phyloP scores from a whole-genome alignment of 208 protist genomes.

The Trypanosoma conorhini region DNA sequence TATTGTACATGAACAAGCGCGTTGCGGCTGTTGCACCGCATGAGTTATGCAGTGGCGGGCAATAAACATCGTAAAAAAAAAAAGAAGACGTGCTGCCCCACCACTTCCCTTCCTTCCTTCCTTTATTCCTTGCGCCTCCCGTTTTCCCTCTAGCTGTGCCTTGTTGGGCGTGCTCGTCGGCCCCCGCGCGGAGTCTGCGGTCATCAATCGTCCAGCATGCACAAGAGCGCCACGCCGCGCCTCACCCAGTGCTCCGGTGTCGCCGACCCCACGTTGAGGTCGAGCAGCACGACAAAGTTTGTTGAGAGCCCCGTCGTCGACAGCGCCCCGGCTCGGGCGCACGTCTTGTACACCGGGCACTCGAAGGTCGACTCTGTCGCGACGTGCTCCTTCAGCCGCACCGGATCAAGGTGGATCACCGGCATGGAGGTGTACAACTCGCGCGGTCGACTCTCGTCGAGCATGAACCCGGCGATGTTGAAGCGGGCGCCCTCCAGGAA shows the following conservation, averaged over 20 bases:
- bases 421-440: conserved; percentile 88
- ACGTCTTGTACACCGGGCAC: conserved; percentile 95
- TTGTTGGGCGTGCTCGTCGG: no score
- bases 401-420: conserved; percentile 91
- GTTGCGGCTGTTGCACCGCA: neutral
- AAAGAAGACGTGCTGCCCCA: no score
- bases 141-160: neutral
- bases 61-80: neutral
- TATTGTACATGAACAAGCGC: neutral
- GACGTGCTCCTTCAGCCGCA: conserved; percentile 39
- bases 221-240: conserved; percentile 92
- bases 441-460: conserved; percentile 84
- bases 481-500: conserved; percentile 92
- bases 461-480: conserved; percentile 33
- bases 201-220: conserved; percentile 90
- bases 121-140: neutral
- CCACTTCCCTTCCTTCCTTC: neutral
- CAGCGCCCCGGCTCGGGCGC: conserved; percentile 83
- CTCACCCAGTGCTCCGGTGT: conserved; percentile 91
- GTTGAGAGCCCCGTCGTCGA: conserved; percentile 92
- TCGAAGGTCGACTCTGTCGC: conserved; percentile 56
- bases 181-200: neutral
- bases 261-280: conserved; percentile 59
- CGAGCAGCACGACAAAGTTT: conserved; percentile 92
- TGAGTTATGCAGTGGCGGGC: neutral